Conservation (phyloP, 73 alveolate species). For the Diophrys sp. region DNA sequence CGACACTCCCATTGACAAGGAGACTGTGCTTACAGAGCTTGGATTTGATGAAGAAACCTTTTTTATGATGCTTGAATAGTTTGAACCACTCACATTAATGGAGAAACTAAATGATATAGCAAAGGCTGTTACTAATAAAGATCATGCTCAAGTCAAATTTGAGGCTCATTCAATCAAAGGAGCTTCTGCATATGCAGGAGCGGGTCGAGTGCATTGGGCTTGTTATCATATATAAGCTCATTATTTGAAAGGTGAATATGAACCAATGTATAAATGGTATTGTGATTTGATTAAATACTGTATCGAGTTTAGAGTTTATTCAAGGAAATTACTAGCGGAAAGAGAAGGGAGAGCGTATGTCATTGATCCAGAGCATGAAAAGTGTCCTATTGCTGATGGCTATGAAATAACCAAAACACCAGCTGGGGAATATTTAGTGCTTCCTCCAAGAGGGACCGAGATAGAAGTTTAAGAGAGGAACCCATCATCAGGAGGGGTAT, state of each 20-base stretch:
- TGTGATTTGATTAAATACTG: slow-evolving; percentile 44
- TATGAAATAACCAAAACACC: slow-evolving; percentile 19
- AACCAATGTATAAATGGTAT: slow-evolving; percentile 47
- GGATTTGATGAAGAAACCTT: slow-evolving; percentile 6
- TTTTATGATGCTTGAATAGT: slow-evolving; percentile 5
- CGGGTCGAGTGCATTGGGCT: slow-evolving; percentile 48
- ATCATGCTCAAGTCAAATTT: slow-evolving; percentile 19
- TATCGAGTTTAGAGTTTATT: slow-evolving; percentile 44
- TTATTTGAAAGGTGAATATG: slow-evolving; percentile 20
- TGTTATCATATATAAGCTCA: slow-evolving; percentile 59
- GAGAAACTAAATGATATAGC: neutral
- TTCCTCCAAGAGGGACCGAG: neutral
- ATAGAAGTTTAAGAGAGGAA: neutral
- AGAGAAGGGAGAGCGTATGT: slow-evolving; percentile 17
- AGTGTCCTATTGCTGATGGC: slow-evolving; percentile 51
- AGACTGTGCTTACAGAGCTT: neutral
- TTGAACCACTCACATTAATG: slow-evolving; percentile 10
- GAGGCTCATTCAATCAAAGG: slow-evolving; percentile 53
- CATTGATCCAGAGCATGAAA: slow-evolving; percentile 51
- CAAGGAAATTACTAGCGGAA: slow-evolving; percentile 44
- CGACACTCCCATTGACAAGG: slow-evolving; percentile 8
- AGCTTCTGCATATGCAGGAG: slow-evolving; percentile 54
- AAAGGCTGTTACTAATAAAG: slow-evolving; percentile 6
- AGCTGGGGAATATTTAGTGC: slow-evolving; percentile 4
- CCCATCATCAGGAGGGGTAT: neutral